A percentile compares a stretch with the other conserved stretches of the same genome.
These are phyloP conservation scores for Pelargonium myrrhifolium DNA, from an alignment of 441 rosid species.

Conservation along the genomic window DNA sequence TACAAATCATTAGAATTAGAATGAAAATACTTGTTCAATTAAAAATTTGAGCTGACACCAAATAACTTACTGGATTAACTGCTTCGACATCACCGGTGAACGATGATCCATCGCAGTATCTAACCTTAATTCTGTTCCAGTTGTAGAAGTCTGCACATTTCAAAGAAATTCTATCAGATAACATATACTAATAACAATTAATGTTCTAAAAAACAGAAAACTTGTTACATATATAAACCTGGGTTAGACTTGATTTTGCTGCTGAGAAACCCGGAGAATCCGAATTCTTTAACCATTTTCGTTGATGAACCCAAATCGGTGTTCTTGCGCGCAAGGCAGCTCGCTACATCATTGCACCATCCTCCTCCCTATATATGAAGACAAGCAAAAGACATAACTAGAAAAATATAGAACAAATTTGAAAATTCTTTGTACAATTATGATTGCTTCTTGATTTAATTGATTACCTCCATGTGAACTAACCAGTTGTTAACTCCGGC, in stretches of 20 bases:
- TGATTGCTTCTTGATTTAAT: no score
- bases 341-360: slow-evolving; percentile 58
- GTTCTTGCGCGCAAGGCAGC: slow-evolving; percentile 43
- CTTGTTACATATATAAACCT: slow-evolving; percentile 29
- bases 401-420: no score
- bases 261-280: slow-evolving; percentile 62
- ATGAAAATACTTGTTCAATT: no score
- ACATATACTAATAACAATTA: no score
- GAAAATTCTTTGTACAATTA: no score
- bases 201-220: no score
- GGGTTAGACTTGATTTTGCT: slow-evolving; percentile 53
- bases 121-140: slow-evolving; percentile 84
- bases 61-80: slow-evolving; percentile 60
- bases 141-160: slow-evolving; percentile 62
- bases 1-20: neutral
- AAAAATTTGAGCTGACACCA: neutral
- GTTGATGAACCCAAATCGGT: slow-evolving; percentile 59
- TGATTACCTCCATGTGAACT: slow-evolving; percentile 59
- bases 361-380: slow-evolving; percentile 62
- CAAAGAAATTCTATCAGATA: neutral
- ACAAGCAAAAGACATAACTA: neutral
- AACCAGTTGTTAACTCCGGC: slow-evolving; percentile 60
- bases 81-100: slow-evolving; percentile 79
- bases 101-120: slow-evolving; percentile 90
- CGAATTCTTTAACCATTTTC: slow-evolving; percentile 42